phyloP scores from a whole-genome alignment of 1,139 yeast genomes.

The Geotrichum macrosporum region DNA sequence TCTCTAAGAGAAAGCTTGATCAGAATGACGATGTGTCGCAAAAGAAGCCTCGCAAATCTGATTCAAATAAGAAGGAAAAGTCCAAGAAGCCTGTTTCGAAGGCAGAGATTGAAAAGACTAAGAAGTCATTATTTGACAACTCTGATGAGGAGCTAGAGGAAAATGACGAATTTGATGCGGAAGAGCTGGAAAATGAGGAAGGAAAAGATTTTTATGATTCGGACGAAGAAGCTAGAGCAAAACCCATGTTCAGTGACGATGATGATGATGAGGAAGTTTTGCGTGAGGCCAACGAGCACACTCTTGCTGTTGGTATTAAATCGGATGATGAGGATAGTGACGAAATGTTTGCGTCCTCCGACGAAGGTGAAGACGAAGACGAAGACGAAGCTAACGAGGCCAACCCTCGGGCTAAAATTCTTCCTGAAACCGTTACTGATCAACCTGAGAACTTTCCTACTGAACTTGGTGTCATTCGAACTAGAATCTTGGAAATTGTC shows the following conservation, averaged over 20 bases:
- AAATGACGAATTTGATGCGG: slow-evolving; percentile 37
- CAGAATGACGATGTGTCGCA: slow-evolving; percentile 33
- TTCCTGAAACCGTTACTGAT: slow-evolving; percentile 55
- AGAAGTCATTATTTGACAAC: slow-evolving; percentile 74
- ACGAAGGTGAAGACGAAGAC: slow-evolving; percentile 29
- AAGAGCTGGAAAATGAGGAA: slow-evolving; percentile 42
- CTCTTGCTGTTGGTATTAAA: slow-evolving; percentile 59
- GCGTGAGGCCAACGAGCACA: slow-evolving; percentile 86
- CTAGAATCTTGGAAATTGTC: slow-evolving; percentile 92
- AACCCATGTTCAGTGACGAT: slow-evolving; percentile 84
- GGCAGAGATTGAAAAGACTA: slow-evolving; percentile 66
- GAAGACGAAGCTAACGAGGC: slow-evolving; percentile 31
- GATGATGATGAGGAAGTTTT: slow-evolving; percentile 73
- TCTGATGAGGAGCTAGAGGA: slow-evolving; percentile 43
- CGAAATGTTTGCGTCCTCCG: slow-evolving; percentile 25
- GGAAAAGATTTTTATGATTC: slow-evolving; percentile 55
- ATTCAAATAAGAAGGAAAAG: slow-evolving; percentile 35
- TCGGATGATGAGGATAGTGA: slow-evolving; percentile 28
- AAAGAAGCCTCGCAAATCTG: slow-evolving; percentile 23
- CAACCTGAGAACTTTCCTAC: slow-evolving; percentile 56
- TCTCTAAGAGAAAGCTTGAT: slow-evolving; percentile 28
- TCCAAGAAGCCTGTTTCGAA: slow-evolving; percentile 49
- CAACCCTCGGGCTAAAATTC: slow-evolving; percentile 34
- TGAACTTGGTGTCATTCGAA: slow-evolving; percentile 77
- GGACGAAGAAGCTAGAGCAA: slow-evolving; percentile 51